A percentile compares a stretch with the other conserved stretches of the same genome.
Conservation (phyloP, 768 basidiomycete genomes). For the Serendipita sp. region DNA sequence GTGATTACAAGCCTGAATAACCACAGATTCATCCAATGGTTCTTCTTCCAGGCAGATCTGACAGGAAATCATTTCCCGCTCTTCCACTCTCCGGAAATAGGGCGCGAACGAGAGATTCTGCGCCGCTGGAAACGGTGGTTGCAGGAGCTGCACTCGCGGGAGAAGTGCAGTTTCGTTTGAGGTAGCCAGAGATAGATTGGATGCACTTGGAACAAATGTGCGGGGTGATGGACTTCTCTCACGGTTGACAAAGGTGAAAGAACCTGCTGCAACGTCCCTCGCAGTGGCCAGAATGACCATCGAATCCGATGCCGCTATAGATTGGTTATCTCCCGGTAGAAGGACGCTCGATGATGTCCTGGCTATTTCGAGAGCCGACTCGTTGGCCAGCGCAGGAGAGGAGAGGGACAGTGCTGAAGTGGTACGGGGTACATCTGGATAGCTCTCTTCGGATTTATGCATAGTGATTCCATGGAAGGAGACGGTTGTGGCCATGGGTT, state of each 20-base stretch:
- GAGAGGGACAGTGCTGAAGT: background rate
- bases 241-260: background rate
- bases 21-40: slow-evolving; percentile 29
- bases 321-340: background rate
- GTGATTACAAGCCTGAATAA: slow-evolving; percentile 33
- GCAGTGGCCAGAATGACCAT: background rate
- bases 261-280: background rate
- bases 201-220: background rate
- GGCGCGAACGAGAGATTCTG: background rate
- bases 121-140: background rate
- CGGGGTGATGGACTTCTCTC: background rate
- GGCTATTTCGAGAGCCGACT: background rate
- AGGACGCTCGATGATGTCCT: background rate
- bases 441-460: slow-evolving; percentile 4
- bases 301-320: background rate
- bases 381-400: background rate
- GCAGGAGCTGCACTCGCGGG: background rate
- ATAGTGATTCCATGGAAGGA: background rate
- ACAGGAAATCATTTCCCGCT: slow-evolving; percentile 22
- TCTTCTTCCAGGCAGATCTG: slow-evolving; percentile 39
- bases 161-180: background rate
- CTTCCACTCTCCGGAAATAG: slow-evolving; percentile 1
- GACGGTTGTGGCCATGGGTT: background rate
- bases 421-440: background rate
- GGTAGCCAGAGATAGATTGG: slow-evolving; percentile 4